Evolutionary conservation across 768 basidiomycete species (phyloP), one percentile per base, ranked within the genome.

Genomic region (Phaffia australis): DNA sequence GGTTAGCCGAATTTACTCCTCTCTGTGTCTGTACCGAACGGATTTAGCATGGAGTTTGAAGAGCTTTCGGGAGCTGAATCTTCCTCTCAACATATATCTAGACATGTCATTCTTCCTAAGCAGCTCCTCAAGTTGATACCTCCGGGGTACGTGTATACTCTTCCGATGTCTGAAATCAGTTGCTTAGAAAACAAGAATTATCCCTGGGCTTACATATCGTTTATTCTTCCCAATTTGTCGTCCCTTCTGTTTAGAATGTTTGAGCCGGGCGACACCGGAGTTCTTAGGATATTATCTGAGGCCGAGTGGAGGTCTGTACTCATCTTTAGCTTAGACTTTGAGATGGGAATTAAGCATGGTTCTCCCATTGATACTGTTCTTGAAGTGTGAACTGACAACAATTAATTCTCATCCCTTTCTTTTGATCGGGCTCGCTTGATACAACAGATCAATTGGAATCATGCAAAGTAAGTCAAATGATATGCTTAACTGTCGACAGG

Each of bases 31-130:
- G 29, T 35, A 46, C 29, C 21, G 27, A n/a, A 9, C 3, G 27
- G 15, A 16, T 46, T 23, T 30, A 42, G 68, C 35, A 5, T 35
- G 32, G 35, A 27, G 23, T 9, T 46, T 8, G 35, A 7, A 21
- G 25, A 30, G 19, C n/a, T 32, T 63, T 50, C 16, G 14, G 14
- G 35, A 29, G 21, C 23, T 42, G 47, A 21, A 56, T 35, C 68
- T 60, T 52, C 35, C 30, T 18, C 48, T 32, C 27, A 42, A n/a
- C 52, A 32, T 50, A 16, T 11, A 7, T 25, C 54, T 75, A 87
- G 90, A 65, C 94, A 98, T 77, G 94, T 99, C 71, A 95, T 95
- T 71, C 80, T 99, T 23, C 94, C 94, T 7, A 95, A 95, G 75
- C 88, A 87, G 65, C 84, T 98, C 71, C 81, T 97, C 77, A 92